Evolutionary conservation across 2,329 filamentous ascomycete genomes (phyloP).

Genomic region (Aspergillus felis): DNA sequence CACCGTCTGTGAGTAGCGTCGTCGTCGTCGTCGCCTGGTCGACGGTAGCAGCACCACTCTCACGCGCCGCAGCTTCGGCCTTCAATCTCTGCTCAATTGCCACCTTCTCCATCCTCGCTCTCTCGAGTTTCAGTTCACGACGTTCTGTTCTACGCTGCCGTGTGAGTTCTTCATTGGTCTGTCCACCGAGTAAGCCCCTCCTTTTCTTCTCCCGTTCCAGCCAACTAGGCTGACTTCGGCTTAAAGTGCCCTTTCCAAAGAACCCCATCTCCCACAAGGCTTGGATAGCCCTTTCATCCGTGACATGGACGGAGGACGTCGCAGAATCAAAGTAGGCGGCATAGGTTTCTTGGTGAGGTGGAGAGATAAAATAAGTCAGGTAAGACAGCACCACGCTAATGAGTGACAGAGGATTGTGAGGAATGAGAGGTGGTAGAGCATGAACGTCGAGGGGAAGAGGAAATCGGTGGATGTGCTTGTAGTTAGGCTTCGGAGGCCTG

Average conservation of each 20-base stretch:
- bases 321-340: conserved; percentile 74
- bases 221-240: conserved; percentile 94
- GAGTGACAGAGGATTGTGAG: conserved; percentile 85
- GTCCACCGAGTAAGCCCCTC: conserved; percentile 58
- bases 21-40: conserved; percentile 6
- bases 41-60: conserved; percentile 16
- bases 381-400: conserved; percentile 76
- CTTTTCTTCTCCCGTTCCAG: conserved; percentile 74
- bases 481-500: conserved; percentile 48
- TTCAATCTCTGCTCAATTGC: conserved; percentile 69
- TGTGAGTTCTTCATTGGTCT: conserved; percentile 81
- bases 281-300: conserved; percentile 68
- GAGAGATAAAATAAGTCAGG: conserved; percentile 65
- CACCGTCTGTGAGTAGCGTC: conserved; percentile 12
- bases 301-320: conserved; percentile 80
- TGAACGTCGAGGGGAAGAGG: conserved; percentile 77
- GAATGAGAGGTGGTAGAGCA: conserved; percentile 82
- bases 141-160: conserved; percentile 73
- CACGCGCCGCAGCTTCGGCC: conserved; percentile 45
- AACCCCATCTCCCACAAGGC: conserved; percentile 96
- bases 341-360: conserved; percentile 60
- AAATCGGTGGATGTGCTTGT: conserved; percentile 73
- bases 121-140: conserved; percentile 80
- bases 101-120: conserved; percentile 82
- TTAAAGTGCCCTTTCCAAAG: conserved; percentile 90